Evolutionary conservation across 352 stramenopile species (phyloP).

Genomic region (Globisporangium echinulatum): DNA sequence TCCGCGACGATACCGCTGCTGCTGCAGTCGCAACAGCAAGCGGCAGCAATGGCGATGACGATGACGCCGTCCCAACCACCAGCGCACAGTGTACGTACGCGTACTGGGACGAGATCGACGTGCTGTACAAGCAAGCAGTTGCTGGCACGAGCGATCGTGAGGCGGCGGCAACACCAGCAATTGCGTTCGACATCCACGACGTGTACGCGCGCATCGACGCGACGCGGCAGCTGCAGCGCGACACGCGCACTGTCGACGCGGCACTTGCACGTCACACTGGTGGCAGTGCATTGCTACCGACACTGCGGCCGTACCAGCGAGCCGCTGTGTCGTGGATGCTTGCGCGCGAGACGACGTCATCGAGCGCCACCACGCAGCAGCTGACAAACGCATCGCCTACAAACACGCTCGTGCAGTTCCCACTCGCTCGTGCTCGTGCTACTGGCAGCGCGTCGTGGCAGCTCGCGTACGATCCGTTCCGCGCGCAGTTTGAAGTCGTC

Average conservation of each 20-base stretch:
- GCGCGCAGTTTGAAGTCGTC: constrained; percentile 17
- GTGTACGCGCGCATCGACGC: constrained; percentile 50
- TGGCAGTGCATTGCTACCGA: constrained; percentile 48
- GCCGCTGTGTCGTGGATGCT: constrained; percentile 95
- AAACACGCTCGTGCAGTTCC: constrained; percentile 12
- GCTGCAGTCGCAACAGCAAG: neutral
- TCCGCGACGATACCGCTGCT: neutral
- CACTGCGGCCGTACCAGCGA: constrained; percentile 95
- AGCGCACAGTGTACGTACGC: constrained; percentile 25
- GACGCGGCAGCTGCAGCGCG: constrained; percentile 23
- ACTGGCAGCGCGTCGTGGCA: neutral
- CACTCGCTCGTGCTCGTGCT: neutral
- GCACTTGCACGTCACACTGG: constrained; percentile 2
- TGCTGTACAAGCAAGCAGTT: constrained; percentile 24
- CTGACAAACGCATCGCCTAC: neutral
- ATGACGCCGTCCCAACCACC: no score
- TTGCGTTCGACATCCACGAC: constrained; percentile 45
- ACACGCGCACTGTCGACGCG: constrained; percentile 18
- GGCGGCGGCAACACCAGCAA: neutral
- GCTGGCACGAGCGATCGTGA: neutral
- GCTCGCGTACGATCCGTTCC: constrained; percentile 34
- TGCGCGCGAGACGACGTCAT: constrained; percentile 64
- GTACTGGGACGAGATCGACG: constrained; percentile 51
- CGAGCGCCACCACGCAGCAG: neutral
- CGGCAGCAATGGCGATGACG: neutral